phyloP scores from a whole-genome alignment of 352 stramenopile genomes.

The Phytophthora agathidicida region DNA sequence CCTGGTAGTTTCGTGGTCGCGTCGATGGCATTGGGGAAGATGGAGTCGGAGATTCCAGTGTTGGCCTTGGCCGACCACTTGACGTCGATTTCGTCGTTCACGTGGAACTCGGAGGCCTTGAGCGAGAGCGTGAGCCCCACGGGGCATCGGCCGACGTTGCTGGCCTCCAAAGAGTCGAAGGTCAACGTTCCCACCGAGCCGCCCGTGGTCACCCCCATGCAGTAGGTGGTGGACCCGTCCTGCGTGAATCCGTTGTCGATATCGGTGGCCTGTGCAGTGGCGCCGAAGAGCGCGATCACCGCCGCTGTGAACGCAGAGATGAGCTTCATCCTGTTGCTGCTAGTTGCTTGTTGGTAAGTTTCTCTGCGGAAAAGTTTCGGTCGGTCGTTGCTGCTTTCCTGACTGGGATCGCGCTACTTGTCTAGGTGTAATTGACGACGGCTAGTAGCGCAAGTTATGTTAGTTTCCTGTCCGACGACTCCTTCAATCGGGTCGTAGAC shows the following conservation, averaged over 20 bases:
- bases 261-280: constrained; percentile 24
- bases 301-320: constrained; percentile 12
- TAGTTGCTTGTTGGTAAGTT: too few species aligned
- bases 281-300: constrained; percentile 17
- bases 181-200: constrained; percentile 35
- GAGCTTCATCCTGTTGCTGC: constrained; percentile 34
- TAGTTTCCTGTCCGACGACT: too few species aligned
- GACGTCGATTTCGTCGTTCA: constrained; percentile 55
- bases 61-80: constrained; percentile 55
- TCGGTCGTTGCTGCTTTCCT: constrained; percentile 12
- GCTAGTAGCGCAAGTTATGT: too few species aligned
- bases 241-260: constrained; percentile 71
- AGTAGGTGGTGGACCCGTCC: constrained; percentile 77
- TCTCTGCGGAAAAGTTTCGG: constrained; percentile 34
- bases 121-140: constrained; percentile 54
- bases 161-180: constrained; percentile 51
- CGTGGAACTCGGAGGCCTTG: constrained; percentile 46
- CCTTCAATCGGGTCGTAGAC: constrained; percentile 23
- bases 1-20: constrained; percentile 36
- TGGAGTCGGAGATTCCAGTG: constrained; percentile 41
- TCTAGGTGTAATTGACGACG: too few species aligned
- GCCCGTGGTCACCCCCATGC: constrained; percentile 50
- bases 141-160: constrained; percentile 64
- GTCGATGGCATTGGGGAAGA: constrained; percentile 74
- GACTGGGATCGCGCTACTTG: constrained; percentile 8